Evolutionary conservation across 768 basidiomycete genomes (phyloP).

Genomic region (Exidia glandulosa): DNA sequence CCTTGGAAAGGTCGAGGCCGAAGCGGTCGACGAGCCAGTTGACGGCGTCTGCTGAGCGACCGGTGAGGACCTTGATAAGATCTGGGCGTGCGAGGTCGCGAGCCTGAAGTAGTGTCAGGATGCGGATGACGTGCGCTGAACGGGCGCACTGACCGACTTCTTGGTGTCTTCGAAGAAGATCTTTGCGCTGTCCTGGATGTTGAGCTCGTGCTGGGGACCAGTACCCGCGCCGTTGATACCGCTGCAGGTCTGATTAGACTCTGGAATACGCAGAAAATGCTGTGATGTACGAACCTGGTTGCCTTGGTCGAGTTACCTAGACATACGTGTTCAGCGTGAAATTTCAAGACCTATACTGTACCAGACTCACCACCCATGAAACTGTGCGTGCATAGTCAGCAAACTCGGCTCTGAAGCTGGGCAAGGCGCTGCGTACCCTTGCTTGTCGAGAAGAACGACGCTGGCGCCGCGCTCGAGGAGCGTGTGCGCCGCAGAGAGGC

Average conservation of each 20-base stretch:
- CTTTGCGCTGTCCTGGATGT: slow-evolving; percentile 82
- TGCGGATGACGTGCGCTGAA: background rate
- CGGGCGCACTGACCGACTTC: slow-evolving; percentile 54
- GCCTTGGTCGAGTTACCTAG: slow-evolving; percentile 85
- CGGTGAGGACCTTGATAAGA: slow-evolving; percentile 88
- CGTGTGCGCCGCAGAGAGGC: slow-evolving; percentile 93
- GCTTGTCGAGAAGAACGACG: slow-evolving; percentile 91
- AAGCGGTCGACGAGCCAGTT: slow-evolving; percentile 93
- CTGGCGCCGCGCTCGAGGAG: slow-evolving; percentile 95
- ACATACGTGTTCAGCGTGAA: background rate
- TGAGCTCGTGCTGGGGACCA: slow-evolving; percentile 63
- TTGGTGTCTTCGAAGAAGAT: slow-evolving; percentile 97
- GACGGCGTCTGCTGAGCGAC: slow-evolving; percentile 90
- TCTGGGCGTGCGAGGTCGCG: slow-evolving; percentile 94
- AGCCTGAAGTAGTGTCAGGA: slow-evolving; percentile 39
- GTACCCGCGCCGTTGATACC: slow-evolving; percentile 98
- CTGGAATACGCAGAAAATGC: background rate
- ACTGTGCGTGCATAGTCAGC: slow-evolving; percentile 33
- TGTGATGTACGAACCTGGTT: slow-evolving; percentile 31
- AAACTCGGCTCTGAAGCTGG: background rate
- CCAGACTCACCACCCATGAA: slow-evolving; percentile 68
- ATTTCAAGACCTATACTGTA: background rate
- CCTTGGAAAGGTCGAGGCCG: slow-evolving; percentile 84
- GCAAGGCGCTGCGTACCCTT: slow-evolving; percentile 42
- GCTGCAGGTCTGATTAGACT: slow-evolving; percentile 23